A percentile compares a stretch with the other conserved stretches of the same genome.
These are phyloP conservation scores for Paramecium primaurelia DNA, from an alignment of 73 alveolate species.

Conservation along the genomic window DNA sequence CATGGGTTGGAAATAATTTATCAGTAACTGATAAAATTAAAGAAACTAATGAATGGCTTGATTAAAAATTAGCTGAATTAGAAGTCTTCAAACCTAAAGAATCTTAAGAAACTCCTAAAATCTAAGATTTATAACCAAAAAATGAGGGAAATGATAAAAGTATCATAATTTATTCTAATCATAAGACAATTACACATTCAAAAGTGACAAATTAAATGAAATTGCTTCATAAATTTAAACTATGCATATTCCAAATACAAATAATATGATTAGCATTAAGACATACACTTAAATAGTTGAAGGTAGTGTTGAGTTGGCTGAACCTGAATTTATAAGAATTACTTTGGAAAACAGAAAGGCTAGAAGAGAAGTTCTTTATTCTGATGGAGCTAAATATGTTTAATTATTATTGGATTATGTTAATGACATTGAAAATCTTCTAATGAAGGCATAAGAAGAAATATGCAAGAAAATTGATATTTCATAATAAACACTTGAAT, in stretches of 20 bases:
- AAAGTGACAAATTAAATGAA: constrained; percentile 52
- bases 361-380: constrained; percentile 53
- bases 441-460: constrained; percentile 63
- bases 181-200: constrained; percentile 6
- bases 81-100: constrained; percentile 51
- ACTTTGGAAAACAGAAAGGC: constrained; percentile 62
- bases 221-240: constrained; percentile 58
- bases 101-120: background rate
- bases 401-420: constrained; percentile 49
- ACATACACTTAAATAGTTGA: constrained; percentile 57
- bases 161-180: background rate
- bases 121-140: background rate
- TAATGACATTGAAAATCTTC: constrained; percentile 54
- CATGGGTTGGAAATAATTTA: constrained; percentile 21
- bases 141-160: background rate
- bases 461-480: constrained; percentile 58
- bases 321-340: constrained; percentile 56
- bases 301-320: constrained; percentile 60
- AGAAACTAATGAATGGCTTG: constrained; percentile 50
- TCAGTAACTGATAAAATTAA: constrained; percentile 23
- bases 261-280: constrained; percentile 48
- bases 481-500: constrained; percentile 52
- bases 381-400: constrained; percentile 46
- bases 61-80: constrained; percentile 9
- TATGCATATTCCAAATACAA: constrained; percentile 56